Base-by-base conservation (phyloP, 169 alveolate genomes). In the Eimeria brunetti region DNA sequence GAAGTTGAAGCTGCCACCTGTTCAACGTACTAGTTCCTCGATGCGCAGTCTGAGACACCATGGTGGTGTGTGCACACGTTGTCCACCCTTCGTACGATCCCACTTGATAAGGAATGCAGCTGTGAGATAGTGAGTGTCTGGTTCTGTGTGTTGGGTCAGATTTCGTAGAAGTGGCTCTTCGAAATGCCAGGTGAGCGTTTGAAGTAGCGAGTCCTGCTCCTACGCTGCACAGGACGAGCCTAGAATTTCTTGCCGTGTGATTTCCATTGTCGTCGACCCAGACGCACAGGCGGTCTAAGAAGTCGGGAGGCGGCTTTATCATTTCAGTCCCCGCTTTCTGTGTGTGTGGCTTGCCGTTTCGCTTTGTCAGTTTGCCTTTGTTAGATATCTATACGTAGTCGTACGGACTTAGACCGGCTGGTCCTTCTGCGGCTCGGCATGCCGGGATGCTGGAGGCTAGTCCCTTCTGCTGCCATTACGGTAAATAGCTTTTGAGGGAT, bases 41-140 rank as follows among this genome's bases (percentile, higher is more conserved):
- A 24, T 46, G 46, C 11, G 69, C 67, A 49, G 30, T 24, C 60
- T 41, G 64, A 78, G 88, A 78, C 88, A 78, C 64, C 38, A 78
- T 49, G n/a, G 14, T 49, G 67, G 88, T 78, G 88, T 78, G 88
- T 78, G 88, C 88, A 78, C 88, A 51, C 88, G 64, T 33, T 78
- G 18, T n/a, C 64, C 30, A 73, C 18, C 56, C 56, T 73, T 38
- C 20, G 33, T 36, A 53, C 56, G 83, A n/a, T 38, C 83, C n/a
- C 36, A 9, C 56, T 51, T 38, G 56, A 18, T 36, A 56, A 8
- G 22, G 83, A 38, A 16, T 18, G 51, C 56, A 38, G 4, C 33
- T 73, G 44, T 7, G 46, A 33, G 30, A 67, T 33, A 1, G 78
- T 24, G 78, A 12, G 46, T 67, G 78, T 67, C 49, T 67, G 78